phyloP scores from a whole-genome alignment of 208 protist species.

The Trypanosoma brucei region DNA sequence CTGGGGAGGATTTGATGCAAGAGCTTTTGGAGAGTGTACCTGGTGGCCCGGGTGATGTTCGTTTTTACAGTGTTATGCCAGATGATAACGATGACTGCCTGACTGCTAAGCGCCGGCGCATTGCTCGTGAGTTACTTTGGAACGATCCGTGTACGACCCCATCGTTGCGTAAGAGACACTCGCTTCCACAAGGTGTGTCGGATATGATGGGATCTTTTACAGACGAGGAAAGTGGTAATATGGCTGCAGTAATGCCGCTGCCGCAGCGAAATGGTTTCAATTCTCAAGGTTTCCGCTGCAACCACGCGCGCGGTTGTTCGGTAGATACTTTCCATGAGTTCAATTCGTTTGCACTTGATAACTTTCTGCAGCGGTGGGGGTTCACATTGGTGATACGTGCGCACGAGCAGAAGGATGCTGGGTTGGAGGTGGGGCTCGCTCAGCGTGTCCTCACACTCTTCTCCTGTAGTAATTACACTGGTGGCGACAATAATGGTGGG shows the following conservation, averaged over 20 bases:
- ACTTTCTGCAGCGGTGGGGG: slow-evolving; percentile 49
- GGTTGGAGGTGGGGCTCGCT: slow-evolving; percentile 22
- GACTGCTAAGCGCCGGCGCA: slow-evolving; percentile 29
- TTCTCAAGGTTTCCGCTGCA: slow-evolving; percentile 37
- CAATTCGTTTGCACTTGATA: slow-evolving; percentile 30
- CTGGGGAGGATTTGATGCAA: slow-evolving; percentile 24
- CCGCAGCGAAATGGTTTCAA: slow-evolving; percentile 5
- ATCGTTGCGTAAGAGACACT: not conserved
- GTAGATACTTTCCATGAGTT: slow-evolving; percentile 48
- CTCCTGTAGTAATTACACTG: slow-evolving; percentile 35
- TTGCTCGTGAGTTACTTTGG: slow-evolving; percentile 72
- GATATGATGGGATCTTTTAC: not conserved
- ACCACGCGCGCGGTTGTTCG: slow-evolving; percentile 17
- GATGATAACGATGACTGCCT: slow-evolving; percentile 12
- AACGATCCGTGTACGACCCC: slow-evolving; percentile 33
- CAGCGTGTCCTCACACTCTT: slow-evolving; percentile 36
- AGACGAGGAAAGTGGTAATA: not conserved
- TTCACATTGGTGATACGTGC: slow-evolving; percentile 60
- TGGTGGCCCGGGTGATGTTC: slow-evolving; percentile 13
- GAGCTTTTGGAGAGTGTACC: slow-evolving; percentile 17
- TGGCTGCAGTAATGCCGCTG: not conserved
- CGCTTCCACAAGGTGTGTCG: not conserved
- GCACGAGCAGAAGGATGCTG: slow-evolving; percentile 26
- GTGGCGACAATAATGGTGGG: slow-evolving; percentile 26
- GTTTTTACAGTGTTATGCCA: slow-evolving; percentile 22